Evolutionary conservation across 2,329 filamentous ascomycete species (phyloP), one percentile per base, ranked within the genome.

Genomic region (Claviceps fusiformis): DNA sequence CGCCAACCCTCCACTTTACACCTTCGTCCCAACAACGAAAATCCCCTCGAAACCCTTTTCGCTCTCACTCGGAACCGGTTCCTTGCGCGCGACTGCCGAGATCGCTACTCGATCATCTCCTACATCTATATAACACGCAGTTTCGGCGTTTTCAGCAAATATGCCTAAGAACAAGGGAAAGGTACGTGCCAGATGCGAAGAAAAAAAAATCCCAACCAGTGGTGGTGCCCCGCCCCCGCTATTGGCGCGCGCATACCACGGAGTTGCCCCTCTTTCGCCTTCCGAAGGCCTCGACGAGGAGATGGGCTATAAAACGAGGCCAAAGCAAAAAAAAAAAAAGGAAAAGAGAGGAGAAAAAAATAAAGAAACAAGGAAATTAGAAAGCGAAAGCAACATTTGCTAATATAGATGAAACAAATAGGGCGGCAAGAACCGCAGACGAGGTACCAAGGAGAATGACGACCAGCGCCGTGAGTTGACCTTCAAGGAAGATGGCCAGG

Each of bases 131-230:
- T 33, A 11, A 11, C 46, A 13, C 29, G 46, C 41, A 53, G n/a
- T 29, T 7, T 27, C 44, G 2, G 13, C 44, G 15, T 13, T 29
- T 15, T 8, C 27, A 46, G 44, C 11, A 17, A 84, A 74, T 59
- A 96, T 96, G 91, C 91, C 91, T 69, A 96, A 96, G 89, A 96
- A 96, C 74, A 96, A 96, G 85, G 91, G 91, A 91, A 96, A 95
- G 78, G 90, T 95, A 79, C 70, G 80, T 55, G 15, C 80, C 50
- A 9, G 15, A 29, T 15, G 27, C 19, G 35, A 27, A 19, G 24
- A 19, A 19, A 19, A 19, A 19, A 35, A 29, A 46, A 37, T 17
- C 15, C 41, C 29, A 41, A 37, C 13, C 44, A 24, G 17, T 45
- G 50, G 43, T 35, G 8, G 53, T 63, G 61, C 64, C 65, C 65